phyloP scores from a whole-genome alignment of 148 eudicot species.

The Fagopyrum homotropicum region DNA sequence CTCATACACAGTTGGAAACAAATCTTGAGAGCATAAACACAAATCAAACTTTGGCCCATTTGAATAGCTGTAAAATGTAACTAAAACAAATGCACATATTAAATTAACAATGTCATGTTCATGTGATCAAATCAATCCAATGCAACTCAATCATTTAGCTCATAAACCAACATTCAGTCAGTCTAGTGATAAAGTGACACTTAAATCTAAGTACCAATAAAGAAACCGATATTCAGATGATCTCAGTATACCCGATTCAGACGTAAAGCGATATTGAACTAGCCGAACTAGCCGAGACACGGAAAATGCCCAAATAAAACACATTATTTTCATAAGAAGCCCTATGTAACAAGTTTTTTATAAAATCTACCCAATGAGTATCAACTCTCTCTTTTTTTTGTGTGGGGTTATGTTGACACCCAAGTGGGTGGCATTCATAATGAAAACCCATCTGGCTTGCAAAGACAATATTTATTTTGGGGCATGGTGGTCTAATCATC shows the following conservation, averaged over 20 bases:
- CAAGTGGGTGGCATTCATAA: constrained; percentile 13
- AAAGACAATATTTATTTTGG: background rate
- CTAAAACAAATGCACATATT: background rate
- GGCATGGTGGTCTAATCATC: constrained; percentile 13
- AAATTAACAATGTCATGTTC: background rate
- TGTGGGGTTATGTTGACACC: background rate
- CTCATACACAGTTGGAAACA: constrained; percentile 5
- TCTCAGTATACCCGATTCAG: no score
- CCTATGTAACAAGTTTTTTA: no score
- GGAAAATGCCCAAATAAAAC: no score
- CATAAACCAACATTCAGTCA: no score
- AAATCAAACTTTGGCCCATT: constrained; percentile 8
- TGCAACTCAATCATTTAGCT: no score
- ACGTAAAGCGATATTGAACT: no score
- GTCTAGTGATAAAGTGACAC: no score
- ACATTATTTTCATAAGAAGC: no score
- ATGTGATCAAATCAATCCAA: background rate
- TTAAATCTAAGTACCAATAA: no score
- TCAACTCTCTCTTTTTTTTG: background rate
- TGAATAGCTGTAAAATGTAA: constrained; percentile 1
- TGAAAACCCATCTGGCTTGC: constrained; percentile 7
- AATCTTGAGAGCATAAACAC: background rate
- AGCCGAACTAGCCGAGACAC: no score
- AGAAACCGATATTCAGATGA: no score
- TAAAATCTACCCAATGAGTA: no score